Base-by-base conservation (phyloP, 2,329 filamentous ascomycete genomes). In the Coniella lustricola region DNA sequence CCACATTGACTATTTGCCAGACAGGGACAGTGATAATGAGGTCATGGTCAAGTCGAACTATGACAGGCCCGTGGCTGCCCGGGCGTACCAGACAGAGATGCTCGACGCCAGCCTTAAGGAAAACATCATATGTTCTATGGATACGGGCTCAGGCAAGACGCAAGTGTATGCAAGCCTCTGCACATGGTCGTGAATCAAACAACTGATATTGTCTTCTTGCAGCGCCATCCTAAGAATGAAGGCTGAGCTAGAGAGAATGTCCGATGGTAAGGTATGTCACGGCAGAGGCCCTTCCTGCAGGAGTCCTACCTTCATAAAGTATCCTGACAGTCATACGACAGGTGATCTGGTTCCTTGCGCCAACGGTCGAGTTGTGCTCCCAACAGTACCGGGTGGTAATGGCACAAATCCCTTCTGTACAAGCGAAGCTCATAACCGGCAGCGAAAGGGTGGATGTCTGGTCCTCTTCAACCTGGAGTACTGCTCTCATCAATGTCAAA, bases 141-240 rank as follows among this genome's bases (percentile, higher is more conserved):
- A 87, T 53, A 90, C 86, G 0, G 86, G 86, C 1, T 87, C 79
- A 54, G 86, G 86, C 2, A 90, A 90, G 62, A 90, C 86, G 3
- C 81, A 85, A 55, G 77, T 90, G 84, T 87, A 74, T 66, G 75
- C 65, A 14, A 10, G 36, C 33, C 13, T 21, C 13, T 18, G 9
- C 13, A 34, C 44, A 16, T 31, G 16, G 14, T 7, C 29, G 18
- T 46, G 29, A 25, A 29, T 33, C 16, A 20, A 10, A 35, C 44
- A 3, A 20, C 35, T 5, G 25, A 29, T 29, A 10, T 10, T 10
- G 10, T 10, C 10, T 29, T 8, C 4, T 14, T 42, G 0, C 47
- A 87, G 82, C 46, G 84, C 85, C 17, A 71, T 87, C 9, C 68
- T 87, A 46, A 79, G 85, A 14, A 87, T 88, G 35, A 72, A 74